Evolutionary conservation across 331 rosid genomes (phyloP), one percentile per base, ranked within the genome.

Genomic region (Saraca asoca): DNA sequence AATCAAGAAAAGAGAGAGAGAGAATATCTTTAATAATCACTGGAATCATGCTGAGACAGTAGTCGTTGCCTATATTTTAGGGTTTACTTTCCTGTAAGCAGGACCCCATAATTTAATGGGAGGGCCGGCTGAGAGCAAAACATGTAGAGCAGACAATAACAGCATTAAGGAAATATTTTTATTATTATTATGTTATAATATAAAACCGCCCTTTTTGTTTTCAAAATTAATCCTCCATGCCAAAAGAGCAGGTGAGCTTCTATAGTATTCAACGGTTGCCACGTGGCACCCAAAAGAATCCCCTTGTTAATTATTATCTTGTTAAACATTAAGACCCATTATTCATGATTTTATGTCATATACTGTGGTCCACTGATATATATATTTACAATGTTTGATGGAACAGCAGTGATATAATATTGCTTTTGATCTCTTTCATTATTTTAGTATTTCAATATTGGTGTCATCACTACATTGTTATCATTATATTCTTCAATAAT

Each of bases 91-190:
- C 31, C 14, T 24, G 50, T 14, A 19, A 35, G 60, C 24, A 70
- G 68, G 75, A 35, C 75, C 75, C 59, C 31, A 49, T 48, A 13
- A 13, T 17, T 43, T 68, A 19, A 11, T 56, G 56, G 29, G 64
- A 57, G 48, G 58, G 38, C 66, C 66, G 45, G 46, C 63, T 29
- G 29, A 4, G 34, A 5, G 12, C 31, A 8, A 16, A 24, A 20
- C 45, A 34, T 7, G 15, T 7, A 58, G 38, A 58, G 31, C 31
- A 24, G 31, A 24, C 39, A 6, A 55, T 4, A 39, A 8, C 11
- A 39, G 43, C 11, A 39, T 39, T 39, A 43, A 19, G 3, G 57
- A 7, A 12, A 59, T 17, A 24, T 3, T 24, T 2, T 39, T 0
- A 17, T 1, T 5, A 1, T 16, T 14, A 10, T n/a, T n/a, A n/a